Evolutionary conservation across 768 basidiomycete species (phyloP).

Genomic region (Podaxis sp.): DNA sequence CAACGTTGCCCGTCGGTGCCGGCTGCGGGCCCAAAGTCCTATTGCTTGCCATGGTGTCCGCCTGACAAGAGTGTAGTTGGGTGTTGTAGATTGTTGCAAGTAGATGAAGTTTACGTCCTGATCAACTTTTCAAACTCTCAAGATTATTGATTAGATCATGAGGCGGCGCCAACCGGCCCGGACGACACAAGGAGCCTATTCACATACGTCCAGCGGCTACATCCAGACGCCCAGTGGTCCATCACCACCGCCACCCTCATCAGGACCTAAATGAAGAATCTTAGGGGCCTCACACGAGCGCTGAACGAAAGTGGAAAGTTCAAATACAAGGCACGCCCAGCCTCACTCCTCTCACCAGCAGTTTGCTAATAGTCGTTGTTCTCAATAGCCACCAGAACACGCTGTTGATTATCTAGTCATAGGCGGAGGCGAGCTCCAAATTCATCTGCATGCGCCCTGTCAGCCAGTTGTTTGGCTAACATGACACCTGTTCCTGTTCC

Average conservation of each 20-base stretch:
- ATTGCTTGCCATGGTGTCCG: background rate
- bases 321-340: slow-evolving; percentile 55
- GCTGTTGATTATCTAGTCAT: slow-evolving; percentile 83
- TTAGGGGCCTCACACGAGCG: slow-evolving; percentile 56
- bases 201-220: background rate
- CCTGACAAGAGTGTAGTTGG: background rate
- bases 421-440: slow-evolving; percentile 66
- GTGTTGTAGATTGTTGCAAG: background rate
- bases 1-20: slow-evolving; percentile 30
- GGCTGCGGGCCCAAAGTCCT: background rate
- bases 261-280: slow-evolving; percentile 27
- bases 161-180: background rate
- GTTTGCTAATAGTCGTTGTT: background rate
- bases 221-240: background rate
- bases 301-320: slow-evolving; percentile 61
- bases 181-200: background rate
- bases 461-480: background rate
- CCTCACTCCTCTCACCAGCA: background rate
- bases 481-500: background rate
- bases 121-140: background rate
- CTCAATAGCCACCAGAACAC: slow-evolving; percentile 58
- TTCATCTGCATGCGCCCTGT: background rate
- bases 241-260: background rate
- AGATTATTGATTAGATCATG: background rate
- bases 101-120: background rate